phyloP scores from a whole-genome alignment of 257 asterid species.

The Plantago major region DNA sequence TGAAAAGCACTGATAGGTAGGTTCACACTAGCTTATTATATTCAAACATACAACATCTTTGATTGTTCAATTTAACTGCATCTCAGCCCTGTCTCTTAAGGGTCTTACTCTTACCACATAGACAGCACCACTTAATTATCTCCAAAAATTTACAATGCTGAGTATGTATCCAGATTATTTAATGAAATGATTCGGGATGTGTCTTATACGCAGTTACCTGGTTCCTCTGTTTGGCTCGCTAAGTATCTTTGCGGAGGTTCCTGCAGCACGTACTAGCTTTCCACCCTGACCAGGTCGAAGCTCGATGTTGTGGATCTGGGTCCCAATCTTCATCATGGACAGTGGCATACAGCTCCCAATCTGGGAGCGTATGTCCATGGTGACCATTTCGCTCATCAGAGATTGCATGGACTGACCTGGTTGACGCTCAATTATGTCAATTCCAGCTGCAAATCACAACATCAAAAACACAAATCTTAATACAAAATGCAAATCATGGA shows the following conservation, averaged over 20 bases:
- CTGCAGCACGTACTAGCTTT: slow-evolving; percentile 71
- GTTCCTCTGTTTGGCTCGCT: slow-evolving; percentile 64
- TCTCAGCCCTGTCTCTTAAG: no score
- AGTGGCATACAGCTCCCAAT: slow-evolving; percentile 60
- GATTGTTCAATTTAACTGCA: no score
- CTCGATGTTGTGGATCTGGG: slow-evolving; percentile 77
- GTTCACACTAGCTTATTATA: no score
- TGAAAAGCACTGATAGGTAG: no score
- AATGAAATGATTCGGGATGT: no score
- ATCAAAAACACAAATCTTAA: slow-evolving; percentile 6
- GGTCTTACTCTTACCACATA: no score
- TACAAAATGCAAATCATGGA: neutral
- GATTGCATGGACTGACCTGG: slow-evolving; percentile 24
- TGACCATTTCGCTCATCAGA: slow-evolving; percentile 47
- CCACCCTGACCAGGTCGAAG: slow-evolving; percentile 86
- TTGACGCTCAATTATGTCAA: slow-evolving; percentile 19
- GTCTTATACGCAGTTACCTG: slow-evolving; percentile 28
- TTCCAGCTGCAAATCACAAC: slow-evolving; percentile 29
- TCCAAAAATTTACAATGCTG: no score
- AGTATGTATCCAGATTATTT: no score
- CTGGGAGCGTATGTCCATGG: slow-evolving; percentile 53
- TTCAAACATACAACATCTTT: no score
- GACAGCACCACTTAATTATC: no score
- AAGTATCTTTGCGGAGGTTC: slow-evolving; percentile 62
- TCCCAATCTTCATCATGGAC: slow-evolving; percentile 63